phyloP scores from a whole-genome alignment of 192 early-diverging fungal species.

The Chytriomyces hyalinus region DNA sequence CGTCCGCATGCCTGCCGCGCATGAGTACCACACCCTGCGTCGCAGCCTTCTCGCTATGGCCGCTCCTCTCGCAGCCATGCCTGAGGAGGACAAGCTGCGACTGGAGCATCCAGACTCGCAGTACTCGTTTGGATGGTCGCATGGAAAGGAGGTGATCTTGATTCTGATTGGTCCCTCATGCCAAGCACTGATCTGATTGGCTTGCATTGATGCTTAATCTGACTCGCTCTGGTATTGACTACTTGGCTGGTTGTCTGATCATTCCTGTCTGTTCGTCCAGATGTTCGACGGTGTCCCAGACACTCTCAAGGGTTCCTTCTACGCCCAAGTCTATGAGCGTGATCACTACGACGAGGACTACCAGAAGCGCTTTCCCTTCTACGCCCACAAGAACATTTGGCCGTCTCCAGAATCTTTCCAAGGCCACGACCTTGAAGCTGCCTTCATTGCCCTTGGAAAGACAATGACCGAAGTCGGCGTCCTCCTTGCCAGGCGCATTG shows the following conservation, averaged over 20 bases:
- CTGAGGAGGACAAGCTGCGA: slow-evolving; percentile 51
- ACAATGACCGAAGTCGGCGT: slow-evolving; percentile 63
- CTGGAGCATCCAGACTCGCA: slow-evolving; percentile 57
- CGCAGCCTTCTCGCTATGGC: slow-evolving; percentile 55
- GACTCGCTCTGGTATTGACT: too few relatives aligned
- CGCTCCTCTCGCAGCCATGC: slow-evolving; percentile 61
- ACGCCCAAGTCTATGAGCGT: slow-evolving; percentile 42
- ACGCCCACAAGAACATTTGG: slow-evolving; percentile 59
- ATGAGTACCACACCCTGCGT: slow-evolving; percentile 38
- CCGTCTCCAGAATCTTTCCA: slow-evolving; percentile 23
- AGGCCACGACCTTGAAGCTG: background rate
- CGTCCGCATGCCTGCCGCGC: background rate
- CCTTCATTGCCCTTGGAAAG: slow-evolving; percentile 57
- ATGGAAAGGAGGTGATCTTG: slow-evolving; percentile 59
- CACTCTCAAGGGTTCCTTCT: slow-evolving; percentile 69
- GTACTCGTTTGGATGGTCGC: slow-evolving; percentile 72
- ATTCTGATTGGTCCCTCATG: too few relatives aligned
- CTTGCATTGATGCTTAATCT: too few relatives aligned
- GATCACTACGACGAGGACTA: background rate
- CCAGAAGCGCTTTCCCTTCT: background rate
- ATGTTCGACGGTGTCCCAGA: slow-evolving; percentile 70
- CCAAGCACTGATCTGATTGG: too few relatives aligned
- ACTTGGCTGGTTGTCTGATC: too few relatives aligned
- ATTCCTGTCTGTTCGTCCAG: background rate
- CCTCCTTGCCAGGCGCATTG: slow-evolving; percentile 61